Evolutionary conservation across 441 rosid genomes (phyloP).

Genomic region (Metrosideros polymorpha): DNA sequence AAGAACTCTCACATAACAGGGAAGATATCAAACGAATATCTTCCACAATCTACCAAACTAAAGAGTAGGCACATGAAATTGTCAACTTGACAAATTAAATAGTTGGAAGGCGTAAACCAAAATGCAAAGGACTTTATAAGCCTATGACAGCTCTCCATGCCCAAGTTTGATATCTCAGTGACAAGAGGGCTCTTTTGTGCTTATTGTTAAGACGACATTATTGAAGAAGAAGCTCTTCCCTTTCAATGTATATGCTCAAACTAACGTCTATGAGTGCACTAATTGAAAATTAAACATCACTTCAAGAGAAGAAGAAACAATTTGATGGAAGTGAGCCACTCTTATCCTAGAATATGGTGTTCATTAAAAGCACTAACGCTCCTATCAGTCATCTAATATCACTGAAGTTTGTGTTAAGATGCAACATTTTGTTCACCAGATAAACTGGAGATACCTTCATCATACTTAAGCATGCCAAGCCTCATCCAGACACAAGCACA

Average conservation of each 20-base stretch:
- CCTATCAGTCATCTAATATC: neutral
- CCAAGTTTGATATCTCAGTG: neutral
- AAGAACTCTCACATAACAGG: neutral
- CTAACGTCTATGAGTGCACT: neutral
- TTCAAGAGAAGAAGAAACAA: neutral
- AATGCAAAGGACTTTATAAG: neutral
- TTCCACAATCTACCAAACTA: neutral
- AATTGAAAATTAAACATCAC: neutral
- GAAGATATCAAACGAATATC: neutral
- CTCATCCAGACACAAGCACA: neutral
- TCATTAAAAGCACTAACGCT: neutral
- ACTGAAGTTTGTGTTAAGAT: neutral
- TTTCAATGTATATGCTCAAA: neutral
- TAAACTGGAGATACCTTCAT: neutral
- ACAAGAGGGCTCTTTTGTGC: neutral
- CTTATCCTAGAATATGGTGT: neutral
- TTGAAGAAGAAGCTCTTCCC: neutral
- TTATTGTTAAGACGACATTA: neutral
- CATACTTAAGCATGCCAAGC: neutral
- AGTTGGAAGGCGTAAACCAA: neutral
- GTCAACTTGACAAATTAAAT: neutral
- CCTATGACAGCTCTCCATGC: neutral
- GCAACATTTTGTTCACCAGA: neutral
- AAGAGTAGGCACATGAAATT: neutral
- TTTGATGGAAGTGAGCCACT: neutral